Evolutionary conservation across 2,329 filamentous ascomycete species (phyloP).

Genomic region (Paracoccidioides brasiliensis): DNA sequence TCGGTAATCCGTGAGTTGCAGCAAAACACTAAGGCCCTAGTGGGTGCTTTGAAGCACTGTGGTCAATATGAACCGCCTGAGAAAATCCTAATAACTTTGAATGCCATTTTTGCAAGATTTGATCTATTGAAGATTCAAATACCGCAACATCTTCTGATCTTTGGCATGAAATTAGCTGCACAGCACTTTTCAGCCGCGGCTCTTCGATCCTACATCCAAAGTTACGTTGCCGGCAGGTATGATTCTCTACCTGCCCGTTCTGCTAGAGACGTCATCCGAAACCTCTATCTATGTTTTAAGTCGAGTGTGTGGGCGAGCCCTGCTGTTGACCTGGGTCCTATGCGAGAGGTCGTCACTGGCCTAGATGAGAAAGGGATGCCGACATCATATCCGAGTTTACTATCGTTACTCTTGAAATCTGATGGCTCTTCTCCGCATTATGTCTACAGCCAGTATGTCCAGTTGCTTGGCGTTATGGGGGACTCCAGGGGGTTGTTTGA

Average conservation of each 20-base stretch:
- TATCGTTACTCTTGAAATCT: not conserved
- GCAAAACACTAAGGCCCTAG: too few species aligned
- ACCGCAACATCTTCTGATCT: not conserved
- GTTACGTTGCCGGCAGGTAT: slow-evolving; percentile 9
- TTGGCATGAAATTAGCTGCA: slow-evolving; percentile 21
- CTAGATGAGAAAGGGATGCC: not conserved
- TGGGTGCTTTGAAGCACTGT: slow-evolving; percentile 14
- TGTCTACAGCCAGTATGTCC: slow-evolving; percentile 5
- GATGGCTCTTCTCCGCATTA: too few species aligned
- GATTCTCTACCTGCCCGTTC: slow-evolving; percentile 11
- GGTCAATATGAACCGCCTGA: slow-evolving; percentile 15
- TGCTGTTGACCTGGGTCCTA: not conserved
- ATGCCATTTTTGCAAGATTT: slow-evolving; percentile 20
- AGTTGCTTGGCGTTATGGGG: slow-evolving; percentile 12
- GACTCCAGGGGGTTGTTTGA: slow-evolving; percentile 12
- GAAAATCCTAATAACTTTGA: slow-evolving; percentile 21
- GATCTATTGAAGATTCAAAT: slow-evolving; percentile 11
- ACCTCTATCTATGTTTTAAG: slow-evolving; percentile 7
- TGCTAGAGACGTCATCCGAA: slow-evolving; percentile 10
- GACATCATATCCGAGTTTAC: not conserved
- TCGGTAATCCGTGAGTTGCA: not conserved
- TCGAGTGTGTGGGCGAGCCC: slow-evolving; percentile 4
- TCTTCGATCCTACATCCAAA: slow-evolving; percentile 17
- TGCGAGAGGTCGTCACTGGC: slow-evolving; percentile 8
- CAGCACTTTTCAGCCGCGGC: slow-evolving; percentile 19